phyloP scores from a whole-genome alignment of 1,284 basidiomycete genomes.

The Peniophora sp. region DNA sequence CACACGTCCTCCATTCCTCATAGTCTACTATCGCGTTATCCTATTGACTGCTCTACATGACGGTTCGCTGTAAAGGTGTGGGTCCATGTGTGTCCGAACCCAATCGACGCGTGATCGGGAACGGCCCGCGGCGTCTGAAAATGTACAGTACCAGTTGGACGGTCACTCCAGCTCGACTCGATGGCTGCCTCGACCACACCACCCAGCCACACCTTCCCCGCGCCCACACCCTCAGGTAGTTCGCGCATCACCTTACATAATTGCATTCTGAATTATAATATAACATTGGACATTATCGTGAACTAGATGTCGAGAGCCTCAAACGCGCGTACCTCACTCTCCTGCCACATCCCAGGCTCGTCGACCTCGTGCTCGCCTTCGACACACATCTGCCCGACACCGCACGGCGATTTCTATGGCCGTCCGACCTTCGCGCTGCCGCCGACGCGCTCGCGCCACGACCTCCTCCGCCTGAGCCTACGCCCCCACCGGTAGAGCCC shows the following conservation, averaged over 20 bases:
- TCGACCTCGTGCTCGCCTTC: conserved; percentile 67
- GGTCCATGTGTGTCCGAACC: not conserved
- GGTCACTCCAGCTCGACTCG: not conserved
- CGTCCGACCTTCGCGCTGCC: conserved; percentile 53
- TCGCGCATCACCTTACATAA: conserved; percentile 14
- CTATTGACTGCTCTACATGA: no score
- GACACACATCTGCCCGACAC: conserved; percentile 59
- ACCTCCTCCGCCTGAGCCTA: conserved; percentile 21
- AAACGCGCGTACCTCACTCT: conserved; percentile 63
- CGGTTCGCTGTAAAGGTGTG: no score
- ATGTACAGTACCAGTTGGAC: not conserved
- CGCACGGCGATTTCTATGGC: conserved; percentile 58
- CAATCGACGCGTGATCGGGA: not conserved
- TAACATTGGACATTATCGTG: conserved; percentile 11
- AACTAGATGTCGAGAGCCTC: conserved; percentile 41
- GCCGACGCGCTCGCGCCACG: conserved; percentile 26
- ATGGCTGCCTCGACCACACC: not conserved
- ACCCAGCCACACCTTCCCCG: not conserved
- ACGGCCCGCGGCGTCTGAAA: not conserved
- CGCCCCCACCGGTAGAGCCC: conserved; percentile 18
- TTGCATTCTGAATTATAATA: conserved; percentile 2
- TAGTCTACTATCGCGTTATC: not conserved
- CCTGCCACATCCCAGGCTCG: conserved; percentile 57
- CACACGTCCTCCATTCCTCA: not conserved
- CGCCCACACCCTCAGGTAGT: conserved; percentile 11